Conservation (phyloP, 805 yeast species). For the Ogataea trehaloabstinens region DNA sequence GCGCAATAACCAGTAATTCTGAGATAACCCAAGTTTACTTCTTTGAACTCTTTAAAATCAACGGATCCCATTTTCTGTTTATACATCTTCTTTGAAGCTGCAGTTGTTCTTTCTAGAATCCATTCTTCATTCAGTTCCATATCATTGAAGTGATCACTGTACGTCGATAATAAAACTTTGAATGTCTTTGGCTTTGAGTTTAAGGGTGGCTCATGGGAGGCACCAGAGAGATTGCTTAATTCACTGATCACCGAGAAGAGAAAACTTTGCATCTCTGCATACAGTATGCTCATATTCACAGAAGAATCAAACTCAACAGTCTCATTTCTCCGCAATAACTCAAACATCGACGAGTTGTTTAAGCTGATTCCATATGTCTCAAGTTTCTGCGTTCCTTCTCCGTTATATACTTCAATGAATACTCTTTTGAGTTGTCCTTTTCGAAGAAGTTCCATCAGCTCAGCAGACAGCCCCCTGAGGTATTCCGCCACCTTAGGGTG, state of each 20-base stretch:
- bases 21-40: constrained; percentile 26
- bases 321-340: constrained; percentile 11
- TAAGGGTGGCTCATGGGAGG: constrained; percentile 16
- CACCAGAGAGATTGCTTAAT: constrained; percentile 6
- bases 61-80: constrained; percentile 12
- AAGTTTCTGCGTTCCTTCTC: background rate
- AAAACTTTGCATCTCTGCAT: constrained; percentile 26
- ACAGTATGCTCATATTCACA: constrained; percentile 14
- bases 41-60: constrained; percentile 19
- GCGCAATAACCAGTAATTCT: constrained; percentile 26
- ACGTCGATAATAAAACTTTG: constrained; percentile 24
- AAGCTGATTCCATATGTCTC: constrained; percentile 31
- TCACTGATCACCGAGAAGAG: constrained; percentile 25
- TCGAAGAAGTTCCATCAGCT: constrained; percentile 17
- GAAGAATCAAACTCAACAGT: constrained; percentile 9
- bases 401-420: constrained; percentile 21
- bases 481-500: constrained; percentile 45
- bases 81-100: constrained; percentile 7
- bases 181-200: constrained; percentile 16
- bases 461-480: constrained; percentile 32
- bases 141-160: constrained; percentile 13
- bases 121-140: constrained; percentile 21
- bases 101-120: constrained; percentile 20
- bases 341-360: constrained; percentile 27
- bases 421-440: constrained; percentile 25